These are phyloP conservation scores for Tolypocladium cylindrosporum DNA, from an alignment of 2,329 filamentous ascomycete species.

Conservation along the genomic window DNA sequence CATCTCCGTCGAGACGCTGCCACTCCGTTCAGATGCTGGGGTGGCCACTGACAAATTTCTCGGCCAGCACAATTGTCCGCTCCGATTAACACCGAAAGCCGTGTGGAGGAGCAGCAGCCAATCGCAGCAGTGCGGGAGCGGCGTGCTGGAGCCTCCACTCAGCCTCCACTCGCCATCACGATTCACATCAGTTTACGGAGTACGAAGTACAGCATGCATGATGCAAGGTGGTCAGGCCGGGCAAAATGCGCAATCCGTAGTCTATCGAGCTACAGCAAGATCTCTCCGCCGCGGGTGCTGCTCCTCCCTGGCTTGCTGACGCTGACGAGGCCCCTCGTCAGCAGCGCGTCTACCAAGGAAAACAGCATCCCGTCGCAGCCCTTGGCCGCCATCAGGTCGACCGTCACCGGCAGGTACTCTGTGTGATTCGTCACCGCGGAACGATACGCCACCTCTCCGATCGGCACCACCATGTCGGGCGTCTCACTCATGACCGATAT, in stretches of 20 bases:
- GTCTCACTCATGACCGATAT: constrained; percentile 24
- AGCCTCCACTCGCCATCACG: neutral
- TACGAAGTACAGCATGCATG: no score
- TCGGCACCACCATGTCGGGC: constrained; percentile 30
- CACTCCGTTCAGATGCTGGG: neutral
- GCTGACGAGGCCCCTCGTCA: constrained; percentile 35
- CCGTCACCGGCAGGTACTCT: constrained; percentile 44
- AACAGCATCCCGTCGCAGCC: constrained; percentile 52
- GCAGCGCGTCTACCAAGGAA: constrained; percentile 40
- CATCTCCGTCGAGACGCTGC: neutral
- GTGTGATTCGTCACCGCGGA: constrained; percentile 32
- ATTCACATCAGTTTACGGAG: no score
- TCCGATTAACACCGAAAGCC: constrained; percentile 1
- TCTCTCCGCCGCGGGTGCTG: constrained; percentile 11
- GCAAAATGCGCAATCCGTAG: neutral
- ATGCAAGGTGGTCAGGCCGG: no score
- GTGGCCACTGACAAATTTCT: constrained; percentile 1
- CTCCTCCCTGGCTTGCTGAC: constrained; percentile 30
- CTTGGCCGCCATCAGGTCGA: constrained; percentile 46
- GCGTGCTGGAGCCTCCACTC: neutral
- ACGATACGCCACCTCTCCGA: constrained; percentile 25
- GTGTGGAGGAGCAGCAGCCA: neutral
- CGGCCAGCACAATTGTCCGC: constrained; percentile 3
- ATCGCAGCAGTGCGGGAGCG: neutral
- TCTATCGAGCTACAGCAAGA: constrained; percentile 8